Evolutionary conservation across 2,329 filamentous ascomycete genomes (phyloP), one percentile per base, ranked within the genome.

Genomic region (Purpureocillium takamizusanense): DNA sequence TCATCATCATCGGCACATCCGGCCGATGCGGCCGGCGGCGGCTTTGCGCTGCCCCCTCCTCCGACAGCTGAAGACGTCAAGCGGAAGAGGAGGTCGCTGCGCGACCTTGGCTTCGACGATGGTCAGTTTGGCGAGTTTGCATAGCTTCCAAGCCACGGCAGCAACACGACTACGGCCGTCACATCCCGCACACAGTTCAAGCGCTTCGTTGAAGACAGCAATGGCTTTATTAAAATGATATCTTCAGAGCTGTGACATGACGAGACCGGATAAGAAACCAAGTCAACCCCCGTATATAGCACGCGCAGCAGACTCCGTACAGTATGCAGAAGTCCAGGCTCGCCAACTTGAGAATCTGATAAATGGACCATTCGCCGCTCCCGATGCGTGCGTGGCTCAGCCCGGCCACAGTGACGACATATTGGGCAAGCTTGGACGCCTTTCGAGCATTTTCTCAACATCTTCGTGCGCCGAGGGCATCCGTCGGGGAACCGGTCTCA

Each of bases 91-190:
- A 65, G 63, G 51, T 71, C 74, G 11, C 65, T 72, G 5, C 67
- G 80, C 53, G 80, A 87, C 42, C 53, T 90, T 46, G 86, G 86
- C 1, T 92, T 92, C 51, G 86, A 94, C 52, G 85, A 94, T 56
- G 87, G 86, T 2, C 83, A 90, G 54, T 89, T 88, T 72, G 86
- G 86, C 15, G 86, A 94, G 61, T 94, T 94, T 63, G 74, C 73
- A 35, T 79, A 44, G 42, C 30, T 21, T 17, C 30, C 27, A 15
- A 13, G 21, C 15, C 6, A 14, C 15, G 12, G 4, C n/a, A 12
- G 12, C 28, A 30, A 13, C n/a, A 30, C 28, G 7, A 30, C 6
- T 30, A 25, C 21, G 21, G 21, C 21, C 5, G 21, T 25, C 21
- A 25, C 21, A 10, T 25, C 21, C 6, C 21, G 21, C 21, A 25